Evolutionary conservation across 78 protist genomes (phyloP).

Genomic region (Speleostelium caveatum): DNA sequence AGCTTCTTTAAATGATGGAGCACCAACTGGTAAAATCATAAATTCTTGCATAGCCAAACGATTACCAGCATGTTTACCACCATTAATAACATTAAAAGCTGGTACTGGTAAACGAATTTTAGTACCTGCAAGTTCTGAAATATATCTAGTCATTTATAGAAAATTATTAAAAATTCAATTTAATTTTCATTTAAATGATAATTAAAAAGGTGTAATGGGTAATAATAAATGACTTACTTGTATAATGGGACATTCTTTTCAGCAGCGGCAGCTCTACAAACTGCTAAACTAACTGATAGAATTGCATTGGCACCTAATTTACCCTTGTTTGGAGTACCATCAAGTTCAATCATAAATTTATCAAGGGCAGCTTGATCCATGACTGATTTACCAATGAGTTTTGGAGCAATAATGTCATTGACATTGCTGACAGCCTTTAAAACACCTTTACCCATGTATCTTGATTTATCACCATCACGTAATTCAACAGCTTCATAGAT

Average conservation of each 20-base stretch:
- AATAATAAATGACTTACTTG: slow-evolving; percentile 90
- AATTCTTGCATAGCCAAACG: slow-evolving; percentile 97
- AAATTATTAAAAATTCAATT: no score
- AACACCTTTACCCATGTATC: slow-evolving; percentile 99
- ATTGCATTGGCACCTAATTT: slow-evolving; percentile 99
- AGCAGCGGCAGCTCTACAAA: slow-evolving; percentile 97
- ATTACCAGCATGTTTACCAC: slow-evolving; percentile 99
- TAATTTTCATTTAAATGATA: background rate
- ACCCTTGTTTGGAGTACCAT: slow-evolving; percentile 96
- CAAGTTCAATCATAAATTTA: slow-evolving; percentile 89
- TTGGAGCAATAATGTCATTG: slow-evolving; percentile 93
- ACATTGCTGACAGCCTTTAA: slow-evolving; percentile 88
- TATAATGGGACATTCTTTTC: slow-evolving; percentile 93
- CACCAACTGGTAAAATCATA: slow-evolving; percentile 97
- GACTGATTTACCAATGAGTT: slow-evolving; percentile 89
- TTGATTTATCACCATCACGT: slow-evolving; percentile 87
- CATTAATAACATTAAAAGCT: slow-evolving; percentile 99
- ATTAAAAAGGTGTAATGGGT: background rate
- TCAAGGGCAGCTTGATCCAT: slow-evolving; percentile 94
- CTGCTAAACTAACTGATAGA: slow-evolving; percentile 98
- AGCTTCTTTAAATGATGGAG: slow-evolving; percentile 94
- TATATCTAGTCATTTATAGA: background rate
- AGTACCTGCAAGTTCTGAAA: slow-evolving; percentile 84
- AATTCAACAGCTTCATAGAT: slow-evolving; percentile 94
- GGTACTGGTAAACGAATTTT: slow-evolving; percentile 95